Conservation (phyloP, 257 asterid species). For the Fraxinus anomala region DNA sequence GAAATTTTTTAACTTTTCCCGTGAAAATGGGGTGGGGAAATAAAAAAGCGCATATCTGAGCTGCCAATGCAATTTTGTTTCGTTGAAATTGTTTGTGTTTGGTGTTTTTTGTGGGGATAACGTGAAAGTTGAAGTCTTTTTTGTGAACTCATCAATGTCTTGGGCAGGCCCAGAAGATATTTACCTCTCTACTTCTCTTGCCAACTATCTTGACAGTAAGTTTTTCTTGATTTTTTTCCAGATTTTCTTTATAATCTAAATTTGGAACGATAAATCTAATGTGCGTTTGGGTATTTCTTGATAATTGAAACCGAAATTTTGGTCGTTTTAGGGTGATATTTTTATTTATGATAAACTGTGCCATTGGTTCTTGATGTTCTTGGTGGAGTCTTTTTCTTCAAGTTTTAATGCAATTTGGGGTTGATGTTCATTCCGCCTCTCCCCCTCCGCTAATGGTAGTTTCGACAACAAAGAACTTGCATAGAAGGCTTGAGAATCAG, state of each 20-base stretch:
- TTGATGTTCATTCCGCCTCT: too few relatives aligned
- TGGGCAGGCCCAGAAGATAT: constrained; percentile 95
- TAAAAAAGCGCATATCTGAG: too few relatives aligned
- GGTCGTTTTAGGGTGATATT: neutral
- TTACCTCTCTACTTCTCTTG: constrained; percentile 90
- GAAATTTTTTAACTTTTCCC: too few relatives aligned
- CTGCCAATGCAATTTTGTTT: too few relatives aligned
- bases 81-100: too few relatives aligned
- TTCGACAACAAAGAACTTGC: too few relatives aligned
- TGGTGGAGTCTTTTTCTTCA: neutral
- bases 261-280: neutral
- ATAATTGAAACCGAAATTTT: neutral
- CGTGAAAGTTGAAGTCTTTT: too few relatives aligned
- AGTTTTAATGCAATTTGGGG: neutral
- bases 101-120: too few relatives aligned
- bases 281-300: neutral
- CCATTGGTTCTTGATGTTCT: neutral
- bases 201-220: constrained; percentile 95
- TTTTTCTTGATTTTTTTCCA: neutral
- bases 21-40: too few relatives aligned
- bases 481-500: too few relatives aligned
- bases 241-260: neutral
- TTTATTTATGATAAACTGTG: neutral
- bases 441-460: too few relatives aligned
- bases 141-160: constrained; percentile 57